These are phyloP conservation scores for Phytopythium cucurbitacearum DNA, from an alignment of 352 stramenopile species.

Conservation along the genomic window DNA sequence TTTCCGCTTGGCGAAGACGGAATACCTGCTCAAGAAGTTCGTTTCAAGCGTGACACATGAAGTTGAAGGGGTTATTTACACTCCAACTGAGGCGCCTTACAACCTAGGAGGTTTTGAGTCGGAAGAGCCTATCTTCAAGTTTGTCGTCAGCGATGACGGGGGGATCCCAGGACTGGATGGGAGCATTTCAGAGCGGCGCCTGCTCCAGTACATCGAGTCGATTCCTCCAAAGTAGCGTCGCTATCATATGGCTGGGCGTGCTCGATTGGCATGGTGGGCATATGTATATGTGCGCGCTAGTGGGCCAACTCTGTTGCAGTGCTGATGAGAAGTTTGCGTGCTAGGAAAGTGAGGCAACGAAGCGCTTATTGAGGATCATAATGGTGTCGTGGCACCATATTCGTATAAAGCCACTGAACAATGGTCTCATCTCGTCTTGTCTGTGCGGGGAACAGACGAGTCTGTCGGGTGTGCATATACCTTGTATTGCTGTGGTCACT, in stretches of 20 bases:
- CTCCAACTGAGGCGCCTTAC: conserved; percentile 76
- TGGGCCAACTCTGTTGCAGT: conserved; percentile 3
- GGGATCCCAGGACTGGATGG: conserved; percentile 79
- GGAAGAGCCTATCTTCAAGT: conserved; percentile 87
- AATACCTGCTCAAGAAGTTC: conserved; percentile 85
- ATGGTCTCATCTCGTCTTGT: too few species aligned
- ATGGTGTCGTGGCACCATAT: too few species aligned
- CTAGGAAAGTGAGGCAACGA: too few species aligned
- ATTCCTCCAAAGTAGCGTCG: conserved; percentile 45
- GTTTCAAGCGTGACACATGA: conserved; percentile 84
- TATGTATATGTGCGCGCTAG: background rate
- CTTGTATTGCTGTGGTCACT: background rate
- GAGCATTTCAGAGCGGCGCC: conserved; percentile 69
- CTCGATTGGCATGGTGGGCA: background rate
- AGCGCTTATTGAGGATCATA: too few species aligned
- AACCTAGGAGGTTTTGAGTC: conserved; percentile 82
- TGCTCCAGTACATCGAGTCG: conserved; percentile 79
- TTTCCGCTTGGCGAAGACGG: conserved; percentile 82
- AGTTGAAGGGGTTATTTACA: conserved; percentile 86
- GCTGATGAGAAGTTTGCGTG: background rate
- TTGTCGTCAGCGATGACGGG: conserved; percentile 80
- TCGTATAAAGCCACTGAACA: too few species aligned
- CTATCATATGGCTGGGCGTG: too few species aligned
- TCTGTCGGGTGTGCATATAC: too few species aligned
- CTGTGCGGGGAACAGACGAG: too few species aligned